Conservation (phyloP, 371 early-diverging fungal genomes). For the Apophysomyces variabilis region DNA sequence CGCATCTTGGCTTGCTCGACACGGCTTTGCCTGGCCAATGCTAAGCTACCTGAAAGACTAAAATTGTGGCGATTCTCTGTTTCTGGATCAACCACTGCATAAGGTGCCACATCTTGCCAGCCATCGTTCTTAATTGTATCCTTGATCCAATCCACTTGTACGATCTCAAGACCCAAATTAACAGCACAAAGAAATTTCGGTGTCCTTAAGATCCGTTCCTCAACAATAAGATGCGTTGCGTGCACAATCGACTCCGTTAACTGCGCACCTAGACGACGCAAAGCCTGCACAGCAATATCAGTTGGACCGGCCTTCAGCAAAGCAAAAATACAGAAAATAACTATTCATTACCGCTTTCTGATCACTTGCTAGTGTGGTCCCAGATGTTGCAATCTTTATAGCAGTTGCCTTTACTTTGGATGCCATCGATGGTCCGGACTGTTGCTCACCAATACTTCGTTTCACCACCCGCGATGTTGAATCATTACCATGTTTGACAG, state of each 20-base stretch:
- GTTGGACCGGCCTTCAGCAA: background rate
- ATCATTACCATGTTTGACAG: background rate
- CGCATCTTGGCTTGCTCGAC: background rate
- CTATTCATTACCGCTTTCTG: slow-evolving; percentile 10
- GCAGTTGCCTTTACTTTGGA: background rate
- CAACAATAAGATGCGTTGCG: slow-evolving; percentile 24
- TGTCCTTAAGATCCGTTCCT: slow-evolving; percentile 21
- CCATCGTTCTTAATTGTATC: slow-evolving; percentile 11
- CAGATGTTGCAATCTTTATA: slow-evolving; percentile 11
- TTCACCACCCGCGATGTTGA: background rate
- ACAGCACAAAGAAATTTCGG: slow-evolving; percentile 33
- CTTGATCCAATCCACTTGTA: slow-evolving; percentile 19
- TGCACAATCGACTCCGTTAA: slow-evolving; percentile 14
- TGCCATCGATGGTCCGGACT: background rate
- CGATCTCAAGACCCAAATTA: slow-evolving; percentile 27
- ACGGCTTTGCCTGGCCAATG: slow-evolving; percentile 10
- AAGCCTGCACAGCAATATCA: slow-evolving; percentile 2
- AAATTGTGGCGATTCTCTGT: slow-evolving; percentile 20
- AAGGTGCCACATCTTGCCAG: slow-evolving; percentile 15
- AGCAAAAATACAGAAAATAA: background rate
- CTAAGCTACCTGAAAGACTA: slow-evolving; percentile 20
- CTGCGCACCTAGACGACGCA: slow-evolving; percentile 17
- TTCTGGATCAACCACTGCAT: slow-evolving; percentile 19
- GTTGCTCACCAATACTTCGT: background rate
- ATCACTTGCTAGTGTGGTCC: slow-evolving; percentile 3